Percentiles rank a stretch among this genome's conserved stretches.
These are phyloP conservation scores for Barbarea vulgaris DNA, from an alignment of 345 rosid species.

Conservation along the genomic window DNA sequence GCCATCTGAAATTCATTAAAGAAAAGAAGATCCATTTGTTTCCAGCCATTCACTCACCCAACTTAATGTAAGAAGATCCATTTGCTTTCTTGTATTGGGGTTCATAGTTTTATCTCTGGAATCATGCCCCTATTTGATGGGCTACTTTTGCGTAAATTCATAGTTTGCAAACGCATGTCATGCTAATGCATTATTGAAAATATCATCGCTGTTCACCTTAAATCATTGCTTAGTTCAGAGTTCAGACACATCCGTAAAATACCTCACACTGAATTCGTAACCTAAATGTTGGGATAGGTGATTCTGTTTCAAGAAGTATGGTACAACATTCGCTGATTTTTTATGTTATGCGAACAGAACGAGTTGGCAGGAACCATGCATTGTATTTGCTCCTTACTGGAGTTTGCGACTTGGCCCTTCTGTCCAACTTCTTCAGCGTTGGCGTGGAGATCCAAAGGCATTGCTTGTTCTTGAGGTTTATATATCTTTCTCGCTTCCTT, in stretches of 20 bases:
- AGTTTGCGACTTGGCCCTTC: constrained; percentile 82
- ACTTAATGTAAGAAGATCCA: constrained; percentile 59
- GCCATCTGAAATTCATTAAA: constrained; percentile 59
- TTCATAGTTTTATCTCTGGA: constrained; percentile 8
- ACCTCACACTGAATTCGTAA: not conserved
- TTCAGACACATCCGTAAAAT: not conserved
- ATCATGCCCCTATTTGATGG: not conserved
- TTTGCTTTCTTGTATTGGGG: not conserved
- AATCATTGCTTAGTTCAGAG: constrained; percentile 17
- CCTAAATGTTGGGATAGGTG: not conserved
- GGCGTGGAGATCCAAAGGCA: constrained; percentile 71
- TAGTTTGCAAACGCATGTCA: constrained; percentile 2
- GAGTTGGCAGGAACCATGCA: constrained; percentile 87
- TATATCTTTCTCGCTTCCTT: not conserved
- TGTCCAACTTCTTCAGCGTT: constrained; percentile 74
- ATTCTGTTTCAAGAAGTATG: not conserved
- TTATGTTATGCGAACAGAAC: constrained; percentile 48
- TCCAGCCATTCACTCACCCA: constrained; percentile 75
- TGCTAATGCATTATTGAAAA: not conserved
- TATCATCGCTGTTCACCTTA: not conserved
- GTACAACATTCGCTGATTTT: not conserved
- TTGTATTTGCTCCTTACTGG: constrained; percentile 76
- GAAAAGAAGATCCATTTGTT: constrained; percentile 62
- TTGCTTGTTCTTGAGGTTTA: constrained; percentile 82
- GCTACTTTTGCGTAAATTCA: not conserved